Evolutionary conservation across 169 alveolate species (phyloP).

Genomic region (Babesia divergens): DNA sequence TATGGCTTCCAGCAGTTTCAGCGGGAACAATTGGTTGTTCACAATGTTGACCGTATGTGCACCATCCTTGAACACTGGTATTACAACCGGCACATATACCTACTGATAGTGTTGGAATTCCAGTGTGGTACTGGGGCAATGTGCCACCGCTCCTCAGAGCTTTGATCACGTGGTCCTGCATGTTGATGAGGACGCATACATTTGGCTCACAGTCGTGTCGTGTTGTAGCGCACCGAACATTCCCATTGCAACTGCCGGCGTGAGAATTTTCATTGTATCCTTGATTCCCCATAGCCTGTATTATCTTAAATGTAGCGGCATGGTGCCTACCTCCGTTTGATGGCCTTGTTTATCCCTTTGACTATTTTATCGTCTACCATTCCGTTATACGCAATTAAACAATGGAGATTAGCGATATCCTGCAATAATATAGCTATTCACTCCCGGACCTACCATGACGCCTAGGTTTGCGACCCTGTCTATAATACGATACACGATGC

Average conservation of each 20-base stretch:
- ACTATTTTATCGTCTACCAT: not conserved
- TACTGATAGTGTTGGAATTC: not conserved
- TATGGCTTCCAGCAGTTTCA: conserved; percentile 19
- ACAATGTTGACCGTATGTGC: not conserved
- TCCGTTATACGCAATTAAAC: conserved; percentile 26
- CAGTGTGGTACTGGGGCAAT: not conserved
- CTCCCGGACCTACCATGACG: conserved; percentile 28
- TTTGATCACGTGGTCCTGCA: not conserved
- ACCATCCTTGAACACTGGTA: not conserved
- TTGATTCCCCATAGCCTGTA: conserved; percentile 31
- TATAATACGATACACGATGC: conserved; percentile 19
- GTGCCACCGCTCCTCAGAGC: not conserved
- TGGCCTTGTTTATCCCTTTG: not conserved
- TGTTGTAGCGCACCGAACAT: not conserved
- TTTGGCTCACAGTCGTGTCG: not conserved
- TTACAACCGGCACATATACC: too few species aligned
- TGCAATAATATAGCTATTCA: not conserved
- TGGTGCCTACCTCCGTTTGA: conserved; percentile 5
- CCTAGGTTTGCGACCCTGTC: conserved; percentile 47
- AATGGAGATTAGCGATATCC: conserved; percentile 34
- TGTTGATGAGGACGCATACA: too few species aligned
- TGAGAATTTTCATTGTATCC: conserved; percentile 7
- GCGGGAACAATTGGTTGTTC: conserved; percentile 17
- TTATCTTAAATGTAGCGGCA: not conserved
- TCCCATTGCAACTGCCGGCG: conserved; percentile 12